A percentile compares a stretch with the other conserved stretches of the same genome.
phyloP scores from a whole-genome alignment of 257 asterid genomes.

The Solanum etuberosum region DNA sequence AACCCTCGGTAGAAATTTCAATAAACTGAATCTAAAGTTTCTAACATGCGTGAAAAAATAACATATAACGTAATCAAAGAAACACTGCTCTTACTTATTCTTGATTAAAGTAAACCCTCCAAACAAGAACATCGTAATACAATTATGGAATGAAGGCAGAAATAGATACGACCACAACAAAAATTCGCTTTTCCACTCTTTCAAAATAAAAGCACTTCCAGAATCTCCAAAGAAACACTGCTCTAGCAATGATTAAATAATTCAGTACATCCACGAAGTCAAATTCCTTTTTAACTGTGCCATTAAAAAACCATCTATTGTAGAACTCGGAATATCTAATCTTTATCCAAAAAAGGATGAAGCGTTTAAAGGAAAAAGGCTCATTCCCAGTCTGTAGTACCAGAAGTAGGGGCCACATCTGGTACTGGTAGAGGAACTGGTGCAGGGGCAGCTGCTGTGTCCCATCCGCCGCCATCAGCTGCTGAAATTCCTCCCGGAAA shows the following conservation, averaged over 20 bases:
- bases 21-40: background rate
- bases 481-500: background rate
- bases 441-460: background rate
- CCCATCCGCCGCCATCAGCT: constrained; percentile 11
- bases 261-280: background rate
- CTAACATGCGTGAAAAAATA: background rate
- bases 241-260: background rate
- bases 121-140: background rate
- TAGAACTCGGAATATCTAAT: background rate
- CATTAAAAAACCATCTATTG: background rate
- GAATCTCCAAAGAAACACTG: background rate
- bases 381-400: background rate
- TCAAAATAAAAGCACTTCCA: background rate
- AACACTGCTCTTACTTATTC: background rate
- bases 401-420: background rate
- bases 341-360: background rate
- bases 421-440: background rate
- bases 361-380: background rate
- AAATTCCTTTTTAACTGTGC: background rate
- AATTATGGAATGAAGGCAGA: no score
- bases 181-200: background rate
- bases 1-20: background rate
- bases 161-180: background rate
- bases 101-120: background rate
- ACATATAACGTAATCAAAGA: no score